These are phyloP conservation scores for Talinum fruticosum DNA, from an alignment of 148 eudicot species.

Conservation along the genomic window DNA sequence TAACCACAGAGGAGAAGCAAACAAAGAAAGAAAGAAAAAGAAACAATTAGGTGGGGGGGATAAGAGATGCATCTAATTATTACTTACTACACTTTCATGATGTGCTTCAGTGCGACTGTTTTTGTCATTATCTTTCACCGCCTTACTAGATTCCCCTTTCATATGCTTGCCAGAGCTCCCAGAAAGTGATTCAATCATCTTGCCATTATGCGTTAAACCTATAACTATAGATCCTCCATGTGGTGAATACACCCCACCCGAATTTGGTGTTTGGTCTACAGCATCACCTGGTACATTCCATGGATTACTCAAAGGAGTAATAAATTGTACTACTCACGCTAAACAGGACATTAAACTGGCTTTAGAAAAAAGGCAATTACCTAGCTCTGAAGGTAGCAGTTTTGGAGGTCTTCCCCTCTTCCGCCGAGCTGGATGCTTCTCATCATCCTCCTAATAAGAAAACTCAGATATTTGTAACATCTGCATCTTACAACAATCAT, in stretches of 20 bases:
- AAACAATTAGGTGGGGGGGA: neutral
- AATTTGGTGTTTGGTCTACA: constrained; percentile 24
- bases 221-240: constrained; percentile 32
- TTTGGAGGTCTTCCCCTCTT: neutral
- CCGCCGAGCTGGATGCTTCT: constrained; percentile 13
- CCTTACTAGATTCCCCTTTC: constrained; percentile 19
- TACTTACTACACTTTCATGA: constrained; percentile 19
- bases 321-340: neutral
- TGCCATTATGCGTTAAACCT: constrained; percentile 39
- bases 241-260: constrained; percentile 5
- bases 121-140: constrained; percentile 17
- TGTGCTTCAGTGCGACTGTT: constrained; percentile 10
- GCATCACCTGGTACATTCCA: constrained; percentile 22
- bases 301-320: neutral
- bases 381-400: constrained; percentile 9
- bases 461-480: neutral
- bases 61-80: neutral
- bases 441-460: constrained; percentile 23
- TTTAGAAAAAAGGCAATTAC: constrained; percentile 23
- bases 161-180: constrained; percentile 20
- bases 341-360: neutral
- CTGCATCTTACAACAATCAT: neutral
- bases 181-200: constrained; percentile 21
- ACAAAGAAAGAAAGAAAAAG: constrained; percentile 1
- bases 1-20: neutral